These are phyloP conservation scores for Colletotrichum cereale DNA, from an alignment of 2,329 filamentous ascomycete genomes.

Conservation along the genomic window DNA sequence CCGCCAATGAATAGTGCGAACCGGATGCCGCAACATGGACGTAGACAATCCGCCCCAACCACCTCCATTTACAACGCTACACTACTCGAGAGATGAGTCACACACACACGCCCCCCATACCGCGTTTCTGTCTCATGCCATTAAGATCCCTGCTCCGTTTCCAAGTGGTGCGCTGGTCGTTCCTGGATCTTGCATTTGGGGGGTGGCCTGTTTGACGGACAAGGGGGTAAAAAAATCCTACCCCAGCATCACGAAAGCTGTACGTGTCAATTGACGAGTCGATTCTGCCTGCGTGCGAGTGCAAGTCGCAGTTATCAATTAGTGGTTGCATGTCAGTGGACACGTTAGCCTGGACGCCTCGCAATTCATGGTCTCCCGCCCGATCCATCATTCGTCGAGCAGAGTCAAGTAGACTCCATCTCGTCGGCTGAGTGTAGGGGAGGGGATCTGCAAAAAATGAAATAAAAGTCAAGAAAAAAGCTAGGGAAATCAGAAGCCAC, in stretches of 20 bases:
- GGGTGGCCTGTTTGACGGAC: conserved; percentile 21
- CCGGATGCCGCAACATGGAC: conserved; percentile 36
- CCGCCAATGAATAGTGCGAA: conserved; percentile 35
- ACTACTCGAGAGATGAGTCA: conserved; percentile 37
- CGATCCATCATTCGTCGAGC: conserved; percentile 28
- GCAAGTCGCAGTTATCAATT: conserved; percentile 12
- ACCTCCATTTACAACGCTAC: conserved; percentile 36
- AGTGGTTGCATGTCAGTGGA: conserved; percentile 38
- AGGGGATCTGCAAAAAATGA: conserved; percentile 41
- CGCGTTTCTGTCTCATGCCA: conserved; percentile 37
- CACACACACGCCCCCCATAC: conserved; percentile 42
- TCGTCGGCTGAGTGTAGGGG: conserved; percentile 43
- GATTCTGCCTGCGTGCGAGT: conserved; percentile 30
- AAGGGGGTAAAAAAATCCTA: conserved; percentile 11
- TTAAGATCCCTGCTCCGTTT: conserved; percentile 39
- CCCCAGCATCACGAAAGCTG: conserved; percentile 27
- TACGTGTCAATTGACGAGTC: conserved; percentile 40
- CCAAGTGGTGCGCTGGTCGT: conserved; percentile 36
- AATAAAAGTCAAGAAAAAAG: conserved; percentile 11
- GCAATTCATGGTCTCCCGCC: conserved; percentile 27
- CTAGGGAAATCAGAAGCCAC: conserved; percentile 46
- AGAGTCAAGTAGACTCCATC: conserved; percentile 34
- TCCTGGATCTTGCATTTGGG: conserved; percentile 42
- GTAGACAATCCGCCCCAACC: conserved; percentile 36
- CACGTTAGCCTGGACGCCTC: conserved; percentile 36